Evolutionary conservation across 768 basidiomycete species (phyloP).

Genomic region (Lactarius hatsudake): DNA sequence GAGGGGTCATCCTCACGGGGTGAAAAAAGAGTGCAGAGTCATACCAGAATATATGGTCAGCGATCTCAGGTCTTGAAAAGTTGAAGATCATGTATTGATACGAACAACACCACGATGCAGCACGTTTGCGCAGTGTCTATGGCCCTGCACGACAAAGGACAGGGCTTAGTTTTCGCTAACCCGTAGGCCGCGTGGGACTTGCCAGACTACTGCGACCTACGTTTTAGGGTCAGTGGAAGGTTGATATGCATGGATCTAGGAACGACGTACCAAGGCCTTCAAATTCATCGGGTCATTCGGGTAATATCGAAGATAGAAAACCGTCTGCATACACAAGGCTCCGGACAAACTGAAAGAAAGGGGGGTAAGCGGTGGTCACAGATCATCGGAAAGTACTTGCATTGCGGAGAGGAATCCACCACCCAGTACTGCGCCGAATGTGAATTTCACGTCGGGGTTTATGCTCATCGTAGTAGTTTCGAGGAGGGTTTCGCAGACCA

Average conservation of each 20-base stretch:
- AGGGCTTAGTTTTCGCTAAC: neutral
- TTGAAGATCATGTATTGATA: constrained; percentile 20
- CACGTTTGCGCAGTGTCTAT: constrained; percentile 15
- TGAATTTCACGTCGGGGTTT: constrained; percentile 18
- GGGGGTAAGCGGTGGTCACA: neutral
- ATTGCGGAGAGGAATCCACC: constrained; percentile 13
- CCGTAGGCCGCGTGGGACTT: neutral
- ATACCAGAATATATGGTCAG: constrained; percentile 13
- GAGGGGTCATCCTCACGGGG: neutral
- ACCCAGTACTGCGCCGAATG: constrained; percentile 11
- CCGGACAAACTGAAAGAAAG: constrained; percentile 15
- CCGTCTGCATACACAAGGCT: constrained; percentile 5
- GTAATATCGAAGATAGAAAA: constrained; percentile 18
- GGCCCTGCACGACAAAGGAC: neutral
- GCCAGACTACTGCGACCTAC: constrained; percentile 17
- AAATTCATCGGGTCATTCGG: constrained; percentile 2
- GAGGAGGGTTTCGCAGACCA: neutral
- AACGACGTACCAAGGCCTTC: constrained; percentile 18
- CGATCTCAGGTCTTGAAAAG: neutral
- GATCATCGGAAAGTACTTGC: constrained; percentile 1
- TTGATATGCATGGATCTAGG: no score
- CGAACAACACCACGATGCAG: constrained; percentile 2
- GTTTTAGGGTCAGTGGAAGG: neutral
- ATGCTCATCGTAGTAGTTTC: neutral
- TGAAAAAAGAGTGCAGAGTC: neutral